Base-by-base conservation (phyloP, 2,329 filamentous ascomycete species). In the Tolypocladium cylindrosporum region DNA sequence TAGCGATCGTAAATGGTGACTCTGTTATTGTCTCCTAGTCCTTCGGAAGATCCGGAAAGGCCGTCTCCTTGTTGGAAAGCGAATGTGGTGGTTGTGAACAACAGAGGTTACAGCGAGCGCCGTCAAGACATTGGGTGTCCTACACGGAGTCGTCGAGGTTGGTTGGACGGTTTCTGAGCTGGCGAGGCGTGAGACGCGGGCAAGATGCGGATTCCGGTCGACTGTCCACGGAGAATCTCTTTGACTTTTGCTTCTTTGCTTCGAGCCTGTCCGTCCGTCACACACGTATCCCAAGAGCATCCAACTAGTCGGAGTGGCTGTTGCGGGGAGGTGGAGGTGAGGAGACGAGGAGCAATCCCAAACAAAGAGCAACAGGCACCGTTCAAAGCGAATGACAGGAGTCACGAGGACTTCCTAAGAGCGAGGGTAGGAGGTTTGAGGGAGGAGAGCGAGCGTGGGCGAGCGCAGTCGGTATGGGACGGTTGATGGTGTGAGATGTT, bases 381-480 rank as follows among this genome's bases (percentile, higher is more conserved):
- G 55, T n/a, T 71, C 74, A 76, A 85, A 87, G 84, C 84, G 84
- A 87, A 83, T 85, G 84, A 86, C 83, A 85, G 84, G 84, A 87
- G 84, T 79, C 84, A 76, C 84, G 84, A 87, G 84, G 84, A 84
- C 83, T 86, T 86, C 84, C 84, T 84, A 81, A 72, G 69, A 69
- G 69, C 64, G 64, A 65, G 65, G 70, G 71, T 65, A 65, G 62
- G 64, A 65, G 66, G 61, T 36, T 9, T 34, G 48, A 21, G 54
- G 61, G 63, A 63, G 50, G 58, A 55, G 57, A 56, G 59, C 48
- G 43, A 55, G 53, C 24, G 53, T 39, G 34, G 34, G 51, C 34
- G 34, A 57, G 56, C n/a, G 41, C n/a, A 10, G 56, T 55, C 55
- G 55, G 45, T 31, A 56, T 51, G 54, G 55, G 48, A 52, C 45